Conservation (phyloP, 257 asterid species). For the Nicotiana sylvestris region DNA sequence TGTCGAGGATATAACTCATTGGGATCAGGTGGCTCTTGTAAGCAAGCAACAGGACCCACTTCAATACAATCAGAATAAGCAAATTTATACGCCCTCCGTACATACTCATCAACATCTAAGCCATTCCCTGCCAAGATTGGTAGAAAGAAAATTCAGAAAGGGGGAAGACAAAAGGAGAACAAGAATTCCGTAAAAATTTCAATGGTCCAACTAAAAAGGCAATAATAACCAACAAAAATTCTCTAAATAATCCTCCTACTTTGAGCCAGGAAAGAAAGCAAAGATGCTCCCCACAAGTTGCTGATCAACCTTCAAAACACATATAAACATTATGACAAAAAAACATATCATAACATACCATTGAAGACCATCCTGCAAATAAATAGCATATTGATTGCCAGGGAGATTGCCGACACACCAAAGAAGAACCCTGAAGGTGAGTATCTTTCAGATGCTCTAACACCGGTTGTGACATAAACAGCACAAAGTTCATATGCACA, state of each 20-base stretch:
- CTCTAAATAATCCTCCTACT: not conserved
- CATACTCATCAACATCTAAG: slow-evolving; percentile 91
- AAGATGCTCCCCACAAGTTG: not conserved
- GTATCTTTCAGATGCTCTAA: slow-evolving; percentile 92
- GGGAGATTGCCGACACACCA: slow-evolving; percentile 96
- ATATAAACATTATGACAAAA: not conserved
- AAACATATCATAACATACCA: slow-evolving; percentile 44
- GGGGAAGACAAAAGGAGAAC: slow-evolving; percentile 1
- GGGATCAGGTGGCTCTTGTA: slow-evolving; percentile 97
- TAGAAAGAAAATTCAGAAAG: slow-evolving; percentile 13
- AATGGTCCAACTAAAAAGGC: not conserved
- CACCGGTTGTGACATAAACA: slow-evolving; percentile 90
- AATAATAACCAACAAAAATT: not conserved
- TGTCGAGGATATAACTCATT: slow-evolving; percentile 93
- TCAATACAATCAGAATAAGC: slow-evolving; percentile 97
- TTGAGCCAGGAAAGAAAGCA: slow-evolving; percentile 1
- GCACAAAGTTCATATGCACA: slow-evolving; percentile 99
- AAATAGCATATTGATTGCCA: slow-evolving; percentile 98
- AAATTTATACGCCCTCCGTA: slow-evolving; percentile 92
- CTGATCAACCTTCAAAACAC: not conserved
- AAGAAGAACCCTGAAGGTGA: slow-evolving; percentile 99
- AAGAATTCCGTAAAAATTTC: not conserved
- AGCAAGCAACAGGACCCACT: slow-evolving; percentile 95
- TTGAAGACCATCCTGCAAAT: slow-evolving; percentile 98
- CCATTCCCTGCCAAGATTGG: slow-evolving; percentile 69